These are phyloP conservation scores for Voacanga thouarsii DNA, from an alignment of 257 asterid species.

Conservation along the genomic window DNA sequence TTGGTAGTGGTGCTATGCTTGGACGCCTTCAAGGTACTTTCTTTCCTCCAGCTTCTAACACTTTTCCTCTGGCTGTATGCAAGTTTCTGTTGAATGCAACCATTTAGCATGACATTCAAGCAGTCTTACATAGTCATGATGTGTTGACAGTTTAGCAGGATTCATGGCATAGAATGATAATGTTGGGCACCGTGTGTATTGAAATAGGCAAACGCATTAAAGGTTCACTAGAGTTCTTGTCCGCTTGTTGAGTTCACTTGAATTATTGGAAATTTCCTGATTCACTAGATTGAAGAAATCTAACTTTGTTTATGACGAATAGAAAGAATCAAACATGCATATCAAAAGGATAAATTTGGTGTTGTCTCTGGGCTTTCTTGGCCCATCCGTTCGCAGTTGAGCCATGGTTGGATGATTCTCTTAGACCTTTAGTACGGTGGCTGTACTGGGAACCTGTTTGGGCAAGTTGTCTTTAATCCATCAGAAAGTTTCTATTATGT, in stretches of 20 bases:
- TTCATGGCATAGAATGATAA: neutral
- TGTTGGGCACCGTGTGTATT: neutral
- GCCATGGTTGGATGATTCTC: neutral
- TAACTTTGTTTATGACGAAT: neutral
- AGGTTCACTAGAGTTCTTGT: neutral
- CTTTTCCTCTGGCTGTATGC: neutral
- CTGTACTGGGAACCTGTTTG: neutral
- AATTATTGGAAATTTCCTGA: neutral
- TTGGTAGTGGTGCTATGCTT: conserved; percentile 82
- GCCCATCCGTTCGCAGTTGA: neutral
- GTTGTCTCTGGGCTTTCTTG: neutral
- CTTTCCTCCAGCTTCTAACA: neutral
- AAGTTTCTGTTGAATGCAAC: neutral
- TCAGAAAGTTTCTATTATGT: neutral
- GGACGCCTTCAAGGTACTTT: conserved; percentile 89
- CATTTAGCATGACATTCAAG: neutral
- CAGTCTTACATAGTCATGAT: neutral
- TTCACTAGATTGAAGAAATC: neutral
- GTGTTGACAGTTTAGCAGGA: neutral
- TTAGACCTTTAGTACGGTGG: neutral
- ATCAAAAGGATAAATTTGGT: neutral
- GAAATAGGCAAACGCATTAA: neutral
- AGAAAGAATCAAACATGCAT: neutral
- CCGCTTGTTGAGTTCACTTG: neutral
- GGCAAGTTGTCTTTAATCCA: neutral